Base-by-base conservation (phyloP, 768 basidiomycete species). In the Sarcodon aspratus region DNA sequence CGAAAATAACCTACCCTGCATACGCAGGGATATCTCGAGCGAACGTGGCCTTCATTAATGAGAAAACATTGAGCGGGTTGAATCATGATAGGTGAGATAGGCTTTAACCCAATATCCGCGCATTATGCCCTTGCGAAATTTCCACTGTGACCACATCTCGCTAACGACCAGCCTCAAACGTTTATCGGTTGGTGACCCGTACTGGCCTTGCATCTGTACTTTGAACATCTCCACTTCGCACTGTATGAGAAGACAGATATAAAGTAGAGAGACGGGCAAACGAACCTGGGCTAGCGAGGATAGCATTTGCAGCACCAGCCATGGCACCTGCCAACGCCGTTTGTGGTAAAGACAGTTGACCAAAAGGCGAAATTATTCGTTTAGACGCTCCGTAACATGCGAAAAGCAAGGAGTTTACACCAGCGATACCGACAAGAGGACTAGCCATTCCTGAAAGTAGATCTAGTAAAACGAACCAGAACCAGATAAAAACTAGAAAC, bases 191-290 rank as follows among this genome's bases (percentile, higher is more conserved):
- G 78, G 71, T 3, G 71, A 74, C 9, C 94, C 95, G 56, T 96
- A 95, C 61, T 97, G 89, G 7, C 86, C 93, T 65, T 96, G 94
- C 95, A 96, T 96, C 13, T 89, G 77, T 31, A 97, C 90, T 66
- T 99, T 98, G 71, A 97, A 97, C 87, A 98, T 90, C 66, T 99
- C 96, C 46, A 92, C 89, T 90, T 52, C 35, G 58, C 47, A 38
- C 52, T 12, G 35, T n/a, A n/a, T n/a, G n/a, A n/a, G n/a, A n/a
- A n/a, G n/a, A n/a, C n/a, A n/a, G n/a, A n/a, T n/a, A n/a, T n/a
- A n/a, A n/a, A n/a, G n/a, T n/a, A 36, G 36, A 31, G 9, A 56
- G 9, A 18, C 21, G 18, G 18, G 34, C 12, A 12, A 6, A 48
- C 69, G 40, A 32, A 83, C 82, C 92, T 47, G 96, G 96, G 63